Evolutionary conservation across 2,329 filamentous ascomycete genomes (phyloP).

Genomic region (Nemania bipapillata): DNA sequence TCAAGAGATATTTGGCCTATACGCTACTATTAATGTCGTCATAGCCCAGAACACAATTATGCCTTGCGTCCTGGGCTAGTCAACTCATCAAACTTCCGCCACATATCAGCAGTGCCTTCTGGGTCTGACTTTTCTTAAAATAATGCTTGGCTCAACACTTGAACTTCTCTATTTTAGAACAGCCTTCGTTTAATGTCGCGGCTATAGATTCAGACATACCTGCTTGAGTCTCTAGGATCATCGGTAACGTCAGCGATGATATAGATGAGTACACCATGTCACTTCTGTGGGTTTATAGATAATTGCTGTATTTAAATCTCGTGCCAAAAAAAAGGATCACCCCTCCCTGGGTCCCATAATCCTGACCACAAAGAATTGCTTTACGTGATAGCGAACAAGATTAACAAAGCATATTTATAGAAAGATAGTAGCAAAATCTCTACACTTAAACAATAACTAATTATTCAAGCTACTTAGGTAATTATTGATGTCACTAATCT

Average conservation of each 20-base stretch:
- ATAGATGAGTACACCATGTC: no score
- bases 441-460: no score
- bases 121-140: conserved; percentile 1
- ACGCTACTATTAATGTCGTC: neutral
- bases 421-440: no score
- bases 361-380: no score
- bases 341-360: no score
- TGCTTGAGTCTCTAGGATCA: conserved; percentile 23
- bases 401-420: no score
- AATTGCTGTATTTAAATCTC: neutral
- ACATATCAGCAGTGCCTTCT: conserved; percentile 14
- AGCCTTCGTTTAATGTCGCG: conserved; percentile 27
- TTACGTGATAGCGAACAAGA: no score
- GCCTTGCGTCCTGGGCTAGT: conserved; percentile 6
- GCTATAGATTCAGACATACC: conserved; percentile 30
- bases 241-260: conserved; percentile 5
- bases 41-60: neutral
- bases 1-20: conserved; percentile 28
- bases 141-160: conserved; percentile 18
- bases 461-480: no score
- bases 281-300: no score
- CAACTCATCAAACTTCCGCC: conserved; percentile 27
- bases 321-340: neutral
- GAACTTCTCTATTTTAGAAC: conserved; percentile 6
- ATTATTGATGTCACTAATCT: no score